Evolutionary conservation across 495 filamentous ascomycete genomes (phyloP).

Genomic region (Talaromyces ruber): DNA sequence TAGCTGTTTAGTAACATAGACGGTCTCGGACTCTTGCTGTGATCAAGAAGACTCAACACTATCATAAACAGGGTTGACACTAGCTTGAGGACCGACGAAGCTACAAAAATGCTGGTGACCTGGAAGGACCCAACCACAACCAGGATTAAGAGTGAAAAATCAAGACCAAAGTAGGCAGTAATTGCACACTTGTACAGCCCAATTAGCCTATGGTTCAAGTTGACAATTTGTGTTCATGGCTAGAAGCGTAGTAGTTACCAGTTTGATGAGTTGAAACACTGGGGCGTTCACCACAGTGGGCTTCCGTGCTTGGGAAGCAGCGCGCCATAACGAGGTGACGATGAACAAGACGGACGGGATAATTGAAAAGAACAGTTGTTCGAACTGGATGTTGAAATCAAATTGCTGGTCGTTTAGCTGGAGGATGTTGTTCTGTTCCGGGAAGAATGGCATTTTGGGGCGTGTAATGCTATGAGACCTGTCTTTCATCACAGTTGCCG

Average conservation of each 20-base stretch:
- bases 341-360: slow-evolving; percentile 32
- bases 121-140: slow-evolving; percentile 15
- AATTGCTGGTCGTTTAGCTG: slow-evolving; percentile 19
- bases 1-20: slow-evolving; percentile 32
- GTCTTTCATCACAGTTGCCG: too few species aligned
- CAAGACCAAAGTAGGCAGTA: slow-evolving; percentile 19
- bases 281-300: slow-evolving; percentile 25
- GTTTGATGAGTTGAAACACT: slow-evolving; percentile 23
- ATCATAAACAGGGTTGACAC: slow-evolving; percentile 22
- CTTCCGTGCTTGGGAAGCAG: slow-evolving; percentile 18
- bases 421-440: slow-evolving; percentile 5
- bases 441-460: slow-evolving; percentile 2
- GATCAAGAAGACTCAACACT: slow-evolving; percentile 21
- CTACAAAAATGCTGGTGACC: slow-evolving; percentile 13
- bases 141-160: slow-evolving; percentile 24
- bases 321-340: slow-evolving; percentile 24
- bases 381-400: slow-evolving; percentile 40
- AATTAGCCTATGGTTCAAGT: neutral
- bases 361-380: slow-evolving; percentile 35
- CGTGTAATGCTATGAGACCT: too few species aligned
- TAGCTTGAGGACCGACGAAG: slow-evolving; percentile 23
- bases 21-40: slow-evolving; percentile 25
- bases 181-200: slow-evolving; percentile 8
- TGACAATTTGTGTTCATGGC: neutral
- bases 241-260: slow-evolving; percentile 15